phyloP scores from a whole-genome alignment of 805 yeast genomes.

The Nakazawaea ernobii region DNA sequence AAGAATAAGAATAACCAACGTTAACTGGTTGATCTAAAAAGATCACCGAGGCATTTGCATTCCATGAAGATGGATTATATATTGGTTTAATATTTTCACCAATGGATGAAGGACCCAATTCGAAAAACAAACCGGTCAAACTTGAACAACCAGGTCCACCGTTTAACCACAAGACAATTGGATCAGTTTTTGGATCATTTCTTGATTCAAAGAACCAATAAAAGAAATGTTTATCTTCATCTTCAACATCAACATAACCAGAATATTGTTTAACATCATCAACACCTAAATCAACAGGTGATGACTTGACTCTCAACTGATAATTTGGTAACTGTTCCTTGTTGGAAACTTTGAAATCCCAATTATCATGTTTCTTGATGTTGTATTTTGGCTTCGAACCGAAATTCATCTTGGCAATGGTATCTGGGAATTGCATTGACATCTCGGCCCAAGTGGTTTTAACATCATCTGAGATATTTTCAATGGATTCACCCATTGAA shows the following conservation, averaged over 20 bases:
- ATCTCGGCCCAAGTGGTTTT: constrained; percentile 58
- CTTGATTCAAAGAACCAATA: constrained; percentile 93
- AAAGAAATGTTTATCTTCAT: constrained; percentile 78
- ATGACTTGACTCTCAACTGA: constrained; percentile 40
- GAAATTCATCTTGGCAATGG: constrained; percentile 43
- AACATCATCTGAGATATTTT: constrained; percentile 41
- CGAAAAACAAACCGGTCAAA: constrained; percentile 83
- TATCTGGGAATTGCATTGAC: constrained; percentile 54
- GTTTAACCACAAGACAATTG: constrained; percentile 81
- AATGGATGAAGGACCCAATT: constrained; percentile 83
- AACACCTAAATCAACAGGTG: constrained; percentile 45
- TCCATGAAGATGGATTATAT: constrained; percentile 85
- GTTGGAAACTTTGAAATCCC: constrained; percentile 31
- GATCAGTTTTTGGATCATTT: constrained; percentile 81
- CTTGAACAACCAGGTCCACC: constrained; percentile 98
- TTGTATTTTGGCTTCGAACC: constrained; percentile 43
- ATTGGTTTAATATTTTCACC: constrained; percentile 61
- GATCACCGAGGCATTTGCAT: constrained; percentile 81
- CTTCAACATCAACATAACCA: constrained; percentile 66
- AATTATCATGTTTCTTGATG: constrained; percentile 25
- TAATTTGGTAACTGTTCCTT: constrained; percentile 37
- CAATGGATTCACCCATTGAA: constrained; percentile 45
- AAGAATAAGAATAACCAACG: constrained; percentile 85
- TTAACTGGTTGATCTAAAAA: constrained; percentile 93
- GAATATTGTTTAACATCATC: constrained; percentile 67